Evolutionary conservation across 495 filamentous ascomycete species (phyloP).

Genomic region (Xeromyces bisporus): DNA sequence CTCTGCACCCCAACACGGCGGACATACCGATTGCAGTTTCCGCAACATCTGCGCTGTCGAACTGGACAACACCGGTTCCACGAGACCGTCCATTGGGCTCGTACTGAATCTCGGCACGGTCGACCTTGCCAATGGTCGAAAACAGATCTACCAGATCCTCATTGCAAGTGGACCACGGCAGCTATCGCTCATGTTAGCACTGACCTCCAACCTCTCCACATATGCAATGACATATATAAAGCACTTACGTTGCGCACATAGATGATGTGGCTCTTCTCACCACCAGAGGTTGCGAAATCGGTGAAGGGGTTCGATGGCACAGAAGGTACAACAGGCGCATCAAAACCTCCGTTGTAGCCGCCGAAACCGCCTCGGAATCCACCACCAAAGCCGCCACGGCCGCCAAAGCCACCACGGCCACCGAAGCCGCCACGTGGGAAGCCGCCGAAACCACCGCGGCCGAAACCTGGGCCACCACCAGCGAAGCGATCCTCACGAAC

Average conservation of each 20-base stretch:
- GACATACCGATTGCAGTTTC: constrained; percentile 71
- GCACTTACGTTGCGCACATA: constrained; percentile 90
- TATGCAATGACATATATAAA: too few species aligned
- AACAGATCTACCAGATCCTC: constrained; percentile 93
- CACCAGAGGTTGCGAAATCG: constrained; percentile 76
- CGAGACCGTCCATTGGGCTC: constrained; percentile 90
- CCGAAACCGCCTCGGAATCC: constrained; percentile 26
- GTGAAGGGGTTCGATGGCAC: constrained; percentile 87
- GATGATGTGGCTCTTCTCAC: constrained; percentile 67
- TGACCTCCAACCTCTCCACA: too few species aligned
- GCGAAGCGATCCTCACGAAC: constrained; percentile 96
- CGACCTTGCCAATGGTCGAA: constrained; percentile 93
- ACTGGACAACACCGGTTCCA: constrained; percentile 88
- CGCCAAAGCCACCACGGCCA: constrained; percentile 25
- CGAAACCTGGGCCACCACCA: constrained; percentile 35
- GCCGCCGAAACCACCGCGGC: constrained; percentile 34
- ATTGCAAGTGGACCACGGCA: constrained; percentile 97
- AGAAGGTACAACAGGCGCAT: constrained; percentile 24
- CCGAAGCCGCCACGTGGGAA: constrained; percentile 37
- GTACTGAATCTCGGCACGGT: constrained; percentile 96
- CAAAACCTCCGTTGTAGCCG: constrained; percentile 24
- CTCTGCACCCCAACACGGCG: background rate
- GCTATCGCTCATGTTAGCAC: constrained; percentile 33
- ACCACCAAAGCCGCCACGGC: constrained; percentile 24
- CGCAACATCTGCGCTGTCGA: constrained; percentile 65